These are phyloP conservation scores for Ogataea populi-albae DNA, from an alignment of 805 yeast genomes.

Conservation along the genomic window DNA sequence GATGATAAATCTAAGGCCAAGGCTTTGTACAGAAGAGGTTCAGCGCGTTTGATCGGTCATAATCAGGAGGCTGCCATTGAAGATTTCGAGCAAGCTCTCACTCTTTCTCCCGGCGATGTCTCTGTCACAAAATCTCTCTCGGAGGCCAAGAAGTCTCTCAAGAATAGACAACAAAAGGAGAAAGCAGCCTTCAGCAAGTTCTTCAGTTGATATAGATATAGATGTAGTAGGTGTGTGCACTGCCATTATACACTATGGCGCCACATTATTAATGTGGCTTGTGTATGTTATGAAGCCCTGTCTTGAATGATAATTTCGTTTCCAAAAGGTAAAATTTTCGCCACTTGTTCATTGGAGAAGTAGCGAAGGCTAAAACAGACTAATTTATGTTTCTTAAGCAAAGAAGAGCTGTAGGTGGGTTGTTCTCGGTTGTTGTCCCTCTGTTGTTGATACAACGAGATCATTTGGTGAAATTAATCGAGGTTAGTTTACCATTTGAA, in stretches of 20 bases:
- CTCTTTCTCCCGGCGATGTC: slow-evolving; percentile 64
- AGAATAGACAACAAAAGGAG: slow-evolving; percentile 60
- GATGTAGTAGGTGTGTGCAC: neutral
- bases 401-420: slow-evolving; percentile 5
- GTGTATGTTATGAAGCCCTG: slow-evolving; percentile 1
- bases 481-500: slow-evolving; percentile 10
- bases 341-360: slow-evolving; percentile 21
- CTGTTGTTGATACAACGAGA: slow-evolving; percentile 8
- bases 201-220: slow-evolving; percentile 35
- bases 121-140: slow-evolving; percentile 64
- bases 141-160: slow-evolving; percentile 52
- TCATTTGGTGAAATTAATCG: slow-evolving; percentile 16
- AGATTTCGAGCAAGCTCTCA: slow-evolving; percentile 64
- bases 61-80: slow-evolving; percentile 68
- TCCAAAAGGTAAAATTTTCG: slow-evolving; percentile 12
- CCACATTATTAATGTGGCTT: neutral
- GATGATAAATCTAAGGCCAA: slow-evolving; percentile 74
- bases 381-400: slow-evolving; percentile 10
- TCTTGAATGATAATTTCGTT: slow-evolving; percentile 1
- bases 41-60: slow-evolving; percentile 60
- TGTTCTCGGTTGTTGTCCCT: neutral
- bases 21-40: slow-evolving; percentile 83
- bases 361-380: slow-evolving; percentile 11
- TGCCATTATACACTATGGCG: slow-evolving; percentile 1
- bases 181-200: slow-evolving; percentile 73